A percentile compares a stretch with the other conserved stretches of the same genome.
Conservation (phyloP, 495 filamentous ascomycete genomes). For the Mycothermus thermophilus region DNA sequence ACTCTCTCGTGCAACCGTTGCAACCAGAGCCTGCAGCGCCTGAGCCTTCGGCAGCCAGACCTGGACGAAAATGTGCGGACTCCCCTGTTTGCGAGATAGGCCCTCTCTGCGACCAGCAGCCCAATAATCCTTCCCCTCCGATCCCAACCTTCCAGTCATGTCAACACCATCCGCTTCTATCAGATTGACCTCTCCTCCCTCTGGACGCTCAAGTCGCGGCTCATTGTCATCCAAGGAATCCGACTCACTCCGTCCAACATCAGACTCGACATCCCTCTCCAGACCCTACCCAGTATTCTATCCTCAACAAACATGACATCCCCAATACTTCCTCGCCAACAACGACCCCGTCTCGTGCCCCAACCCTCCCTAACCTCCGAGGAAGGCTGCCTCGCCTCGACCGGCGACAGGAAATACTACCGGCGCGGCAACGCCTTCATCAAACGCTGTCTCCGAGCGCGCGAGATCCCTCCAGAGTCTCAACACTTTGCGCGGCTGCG, state of each 20-base stretch:
- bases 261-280: not conserved
- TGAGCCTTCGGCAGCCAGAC: not conserved
- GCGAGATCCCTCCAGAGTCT: not conserved
- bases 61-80: not conserved
- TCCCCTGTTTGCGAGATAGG: not conserved
- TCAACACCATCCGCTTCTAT: too few species aligned
- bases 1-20: conserved; percentile 1
- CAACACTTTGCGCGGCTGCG: conserved; percentile 1
- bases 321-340: not conserved
- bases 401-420: conserved; percentile 4
- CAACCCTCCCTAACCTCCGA: conserved; percentile 1
- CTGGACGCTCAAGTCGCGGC: too few species aligned
- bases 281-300: not conserved
- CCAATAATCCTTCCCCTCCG: not conserved
- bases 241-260: too few species aligned
- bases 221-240: too few species aligned
- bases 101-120: not conserved
- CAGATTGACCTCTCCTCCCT: too few species aligned
- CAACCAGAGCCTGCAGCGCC: conserved; percentile 4
- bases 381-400: conserved; percentile 2
- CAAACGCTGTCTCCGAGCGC: conserved; percentile 4
- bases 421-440: conserved; percentile 5
- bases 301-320: conserved; percentile 1
- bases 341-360: not conserved
- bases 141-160: too few species aligned